Base-by-base conservation (phyloP, 805 yeast species). In the Cyberlindnera mississippiensis region DNA sequence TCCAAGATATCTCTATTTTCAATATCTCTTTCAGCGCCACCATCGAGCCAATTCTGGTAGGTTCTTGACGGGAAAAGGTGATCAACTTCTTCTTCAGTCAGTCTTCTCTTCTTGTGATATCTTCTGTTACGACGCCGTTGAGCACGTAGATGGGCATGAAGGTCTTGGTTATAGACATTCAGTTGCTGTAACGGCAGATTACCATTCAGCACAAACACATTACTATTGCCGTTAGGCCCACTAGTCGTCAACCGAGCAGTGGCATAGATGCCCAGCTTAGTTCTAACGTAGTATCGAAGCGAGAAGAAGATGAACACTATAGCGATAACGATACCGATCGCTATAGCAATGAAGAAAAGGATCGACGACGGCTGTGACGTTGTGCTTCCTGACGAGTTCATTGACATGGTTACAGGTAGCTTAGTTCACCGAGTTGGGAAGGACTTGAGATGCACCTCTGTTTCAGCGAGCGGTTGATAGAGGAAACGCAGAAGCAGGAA, bases 241-340 rank as follows among this genome's bases (percentile, higher is more conserved):
- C 38, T 32, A 13, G 48, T 46, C 6, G 46, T 31, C 10, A 58
- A 34, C 39, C 60, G 49, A 2, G 61, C 57, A 0, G 57, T 55
- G 13, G 57, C 54, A 37, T 56, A 76, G 10, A 80, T 62, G 0
- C 86, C 86, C 50, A 69, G 72, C 42, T 66, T 69, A 5, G 82
- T 68, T 38, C 85, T 63, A 4, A 80, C 69, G 50, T 80, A 73
- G 57, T 81, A 80, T 37, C 85, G 62, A 39, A 76, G 54, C 10
- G 85, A 76, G 67, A 81, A 79, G 60, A 78, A 78, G 8, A 78
- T 49, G 51, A 81, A 78, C 20, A 78, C 56, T 0, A 68, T 16
- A 5, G 85, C 84, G 30, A 80, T 78, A 17, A 72, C 54, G 11
- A 78, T 72, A 4, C 85, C 86, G 12, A 79, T 75, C 1, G 81